Base-by-base conservation (phyloP, 345 rosid species). In the Gossypium turneri region DNA sequence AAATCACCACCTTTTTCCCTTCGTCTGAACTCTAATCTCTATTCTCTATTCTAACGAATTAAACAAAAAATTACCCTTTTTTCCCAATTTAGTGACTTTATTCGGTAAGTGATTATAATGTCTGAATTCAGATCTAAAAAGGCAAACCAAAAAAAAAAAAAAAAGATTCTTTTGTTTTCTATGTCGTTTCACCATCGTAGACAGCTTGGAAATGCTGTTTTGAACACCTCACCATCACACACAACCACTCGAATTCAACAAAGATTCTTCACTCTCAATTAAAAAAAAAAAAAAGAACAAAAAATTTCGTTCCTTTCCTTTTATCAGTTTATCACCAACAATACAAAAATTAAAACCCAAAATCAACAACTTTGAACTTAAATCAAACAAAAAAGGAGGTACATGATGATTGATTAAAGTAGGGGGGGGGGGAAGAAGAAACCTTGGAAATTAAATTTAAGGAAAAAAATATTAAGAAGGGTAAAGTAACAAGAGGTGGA, bases 291-390 rank as follows among this genome's bases (percentile, higher is more conserved):
- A 62, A 50, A 38, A 71, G 11, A 41, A 41, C 13, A 10, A 24
- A 52, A 34, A 69, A 4, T 51, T 52, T 44, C 25, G 57, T 73
- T 61, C 67, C 44, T 24, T 48, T 20, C 22, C 34, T 29, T 48
- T 11, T 48, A 57, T 57, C 61, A 20, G 25, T 57, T 57, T 34
- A 9, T 20, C 20, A 70, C 60, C 59, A 69, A 50, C 25, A 41
- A 24, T 12, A 59, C 64, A 59, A 59, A 59, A 59, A 59, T 59
- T 59, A 59, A 59, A 59, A 59, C 17, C 34, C 64, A 12, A 59
- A 59, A 67, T 56, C 24, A 67, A 67, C 67, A 43, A 43, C 17
- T 64, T 62, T 64, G 34, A 73, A 74, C 70, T 51, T 60, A 75
- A 67, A 61, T 45, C 52, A 52, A 19, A 41, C 58, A n/a, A n/a